Conservation (phyloP, 805 yeast species). For the Nadsonia fulvescens region DNA sequence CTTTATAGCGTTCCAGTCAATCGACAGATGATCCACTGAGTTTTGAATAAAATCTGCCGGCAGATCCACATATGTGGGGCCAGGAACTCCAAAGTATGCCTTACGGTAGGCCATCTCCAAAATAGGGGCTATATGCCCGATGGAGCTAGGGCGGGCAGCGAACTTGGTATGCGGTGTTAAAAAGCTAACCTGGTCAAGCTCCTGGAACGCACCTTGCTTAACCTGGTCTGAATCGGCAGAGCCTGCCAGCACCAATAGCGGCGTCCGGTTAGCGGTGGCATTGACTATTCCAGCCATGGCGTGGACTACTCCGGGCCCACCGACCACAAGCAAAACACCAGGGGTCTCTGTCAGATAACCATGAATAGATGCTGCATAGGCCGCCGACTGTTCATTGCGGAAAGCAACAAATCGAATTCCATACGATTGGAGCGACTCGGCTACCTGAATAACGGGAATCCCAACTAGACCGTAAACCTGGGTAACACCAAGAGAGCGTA, state of each 20-base stretch:
- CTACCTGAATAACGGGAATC: constrained; percentile 56
- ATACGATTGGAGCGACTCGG: constrained; percentile 35
- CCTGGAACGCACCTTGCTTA: constrained; percentile 53
- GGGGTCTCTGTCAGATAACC: constrained; percentile 50
- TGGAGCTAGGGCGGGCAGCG: constrained; percentile 25
- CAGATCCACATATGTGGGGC: constrained; percentile 43
- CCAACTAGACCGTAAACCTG: constrained; percentile 58
- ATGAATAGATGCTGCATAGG: constrained; percentile 57
- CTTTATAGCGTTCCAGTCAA: constrained; percentile 6
- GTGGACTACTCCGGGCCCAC: constrained; percentile 60
- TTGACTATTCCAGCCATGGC: constrained; percentile 50
- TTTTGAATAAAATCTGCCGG: constrained; percentile 44
- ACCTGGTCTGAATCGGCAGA: constrained; percentile 30
- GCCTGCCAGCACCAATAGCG: constrained; percentile 49
- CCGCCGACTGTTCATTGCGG: constrained; percentile 58
- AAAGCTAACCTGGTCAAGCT: constrained; percentile 42
- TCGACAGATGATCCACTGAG: no score
- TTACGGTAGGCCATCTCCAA: constrained; percentile 30
- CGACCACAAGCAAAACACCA: constrained; percentile 51
- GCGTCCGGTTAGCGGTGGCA: constrained; percentile 45
- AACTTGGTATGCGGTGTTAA: constrained; percentile 33
- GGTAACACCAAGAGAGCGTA: constrained; percentile 32
- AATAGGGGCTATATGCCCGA: constrained; percentile 21
- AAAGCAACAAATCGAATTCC: constrained; percentile 43
- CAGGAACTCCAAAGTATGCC: constrained; percentile 34